A percentile compares a stretch with the other conserved stretches of the same genome.
Evolutionary conservation across 192 early-diverging fungal species (phyloP).

Genomic region (Neocallimastix lanati): DNA sequence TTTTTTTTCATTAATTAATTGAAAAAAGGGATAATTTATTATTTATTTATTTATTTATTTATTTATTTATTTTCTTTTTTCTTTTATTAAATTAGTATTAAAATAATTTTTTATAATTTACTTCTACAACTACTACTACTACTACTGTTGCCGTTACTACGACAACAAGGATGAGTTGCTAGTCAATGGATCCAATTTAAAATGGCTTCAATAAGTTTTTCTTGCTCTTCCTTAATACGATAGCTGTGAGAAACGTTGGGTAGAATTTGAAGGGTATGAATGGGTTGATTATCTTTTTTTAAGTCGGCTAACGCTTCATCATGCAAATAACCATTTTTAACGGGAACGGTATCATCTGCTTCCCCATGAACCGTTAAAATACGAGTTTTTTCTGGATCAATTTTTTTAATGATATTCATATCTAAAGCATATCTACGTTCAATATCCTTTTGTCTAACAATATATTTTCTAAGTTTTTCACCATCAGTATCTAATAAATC

Average conservation of each 20-base stretch:
- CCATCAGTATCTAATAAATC: too few species aligned
- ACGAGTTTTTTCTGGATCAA: conserved; percentile 13
- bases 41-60: too few species aligned
- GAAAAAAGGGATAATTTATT: too few species aligned
- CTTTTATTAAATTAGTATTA: too few species aligned
- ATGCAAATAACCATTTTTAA: conserved; percentile 20
- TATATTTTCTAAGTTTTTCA: background rate
- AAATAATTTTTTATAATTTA: too few species aligned
- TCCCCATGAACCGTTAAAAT: conserved; percentile 27
- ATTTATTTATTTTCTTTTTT: too few species aligned
- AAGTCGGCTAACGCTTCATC: conserved; percentile 1
- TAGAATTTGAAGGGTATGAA: background rate
- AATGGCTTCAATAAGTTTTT: background rate
- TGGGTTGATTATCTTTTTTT: background rate
- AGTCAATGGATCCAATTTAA: background rate
- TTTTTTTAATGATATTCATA: conserved; percentile 19
- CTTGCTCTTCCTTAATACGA: background rate
- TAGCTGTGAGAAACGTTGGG: background rate
- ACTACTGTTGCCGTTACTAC: too few species aligned
- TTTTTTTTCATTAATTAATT: too few species aligned
- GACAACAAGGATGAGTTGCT: too few species aligned
- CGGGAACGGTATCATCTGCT: conserved; percentile 20
- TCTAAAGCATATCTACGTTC: conserved; percentile 9
- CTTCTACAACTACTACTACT: too few species aligned
- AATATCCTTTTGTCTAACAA: conserved; percentile 13